Percentiles rank a stretch among this genome's conserved stretches.
phyloP scores from a whole-genome alignment of 2,329 filamentous ascomycete species.

The Penicillium sp. region DNA sequence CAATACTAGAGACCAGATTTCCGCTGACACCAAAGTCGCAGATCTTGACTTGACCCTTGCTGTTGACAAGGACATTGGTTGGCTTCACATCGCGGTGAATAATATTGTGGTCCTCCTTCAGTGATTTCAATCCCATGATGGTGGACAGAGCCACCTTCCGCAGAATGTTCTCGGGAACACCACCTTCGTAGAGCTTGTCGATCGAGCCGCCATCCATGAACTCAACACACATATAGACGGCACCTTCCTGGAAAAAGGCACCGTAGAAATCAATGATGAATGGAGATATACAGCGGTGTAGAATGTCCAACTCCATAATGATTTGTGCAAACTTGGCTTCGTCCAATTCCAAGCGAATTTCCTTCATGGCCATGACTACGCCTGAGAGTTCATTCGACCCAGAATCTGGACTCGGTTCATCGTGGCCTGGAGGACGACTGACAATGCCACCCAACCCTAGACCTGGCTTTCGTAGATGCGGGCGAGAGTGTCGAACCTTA shows the following conservation, averaged over 20 bases:
- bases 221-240: slow-evolving; percentile 98
- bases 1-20: slow-evolving; percentile 94
- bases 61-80: slow-evolving; percentile 95
- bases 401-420: slow-evolving; percentile 15
- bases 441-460: slow-evolving; percentile 61
- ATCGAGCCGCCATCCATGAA: slow-evolving; percentile 99
- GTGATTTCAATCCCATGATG: slow-evolving; percentile 81
- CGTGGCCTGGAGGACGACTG: slow-evolving; percentile 33
- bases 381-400: slow-evolving; percentile 49
- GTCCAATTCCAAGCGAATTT: slow-evolving; percentile 91
- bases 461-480: slow-evolving; percentile 59
- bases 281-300: slow-evolving; percentile 90
- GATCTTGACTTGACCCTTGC: slow-evolving; percentile 88
- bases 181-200: slow-evolving; percentile 89
- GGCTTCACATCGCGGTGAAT: slow-evolving; percentile 98
- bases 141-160: slow-evolving; percentile 89
- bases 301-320: slow-evolving; percentile 93
- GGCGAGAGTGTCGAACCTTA: slow-evolving; percentile 84
- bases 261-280: slow-evolving; percentile 99
- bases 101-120: slow-evolving; percentile 98
- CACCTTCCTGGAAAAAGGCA: slow-evolving; percentile 97
- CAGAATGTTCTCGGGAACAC: slow-evolving; percentile 83
- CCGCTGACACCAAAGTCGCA: slow-evolving; percentile 98
- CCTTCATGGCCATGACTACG: slow-evolving; percentile 97
- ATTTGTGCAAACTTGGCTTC: slow-evolving; percentile 97